These are phyloP conservation scores for Eucalyptus polyanthemos DNA, from an alignment of 345 rosid genomes.

Conservation along the genomic window DNA sequence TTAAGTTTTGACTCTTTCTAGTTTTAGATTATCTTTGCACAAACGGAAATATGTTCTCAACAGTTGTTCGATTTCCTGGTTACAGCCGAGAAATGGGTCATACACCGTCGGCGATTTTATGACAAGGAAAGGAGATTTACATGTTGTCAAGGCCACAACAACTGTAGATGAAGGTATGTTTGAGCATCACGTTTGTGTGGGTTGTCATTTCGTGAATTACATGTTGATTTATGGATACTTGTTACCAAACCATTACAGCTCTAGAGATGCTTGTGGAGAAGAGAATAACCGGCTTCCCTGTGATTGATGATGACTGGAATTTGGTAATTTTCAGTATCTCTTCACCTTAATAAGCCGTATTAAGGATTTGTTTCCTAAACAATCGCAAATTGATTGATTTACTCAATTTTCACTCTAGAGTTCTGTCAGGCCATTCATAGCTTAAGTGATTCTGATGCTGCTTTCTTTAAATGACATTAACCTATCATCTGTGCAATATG, in stretches of 20 bases:
- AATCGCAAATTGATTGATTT: not conserved
- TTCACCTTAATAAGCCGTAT: not conserved
- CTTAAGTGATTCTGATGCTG: not conserved
- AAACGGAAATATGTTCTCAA: not conserved
- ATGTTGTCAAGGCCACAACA: conserved; percentile 64
- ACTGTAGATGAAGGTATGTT: conserved; percentile 74
- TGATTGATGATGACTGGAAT: conserved; percentile 77
- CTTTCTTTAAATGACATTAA: not conserved
- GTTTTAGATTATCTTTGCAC: not conserved
- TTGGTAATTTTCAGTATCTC: conserved; percentile 32
- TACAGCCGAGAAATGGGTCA: conserved; percentile 44
- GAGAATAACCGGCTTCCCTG: conserved; percentile 90
- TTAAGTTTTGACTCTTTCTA: not conserved
- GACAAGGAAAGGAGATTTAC: conserved; percentile 58
- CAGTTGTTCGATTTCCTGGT: not conserved
- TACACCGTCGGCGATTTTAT: conserved; percentile 87
- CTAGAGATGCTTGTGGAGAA: conserved; percentile 69
- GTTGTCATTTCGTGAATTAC: not conserved
- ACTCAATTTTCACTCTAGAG: not conserved
- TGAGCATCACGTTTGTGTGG: not conserved
- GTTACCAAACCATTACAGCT: conserved; percentile 24
- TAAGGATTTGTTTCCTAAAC: not conserved
- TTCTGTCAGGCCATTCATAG: not conserved
- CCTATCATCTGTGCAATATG: not conserved
- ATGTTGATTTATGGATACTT: not conserved